Evolutionary conservation across 805 yeast genomes (phyloP).

Genomic region (Candida xiaguanensis): DNA sequence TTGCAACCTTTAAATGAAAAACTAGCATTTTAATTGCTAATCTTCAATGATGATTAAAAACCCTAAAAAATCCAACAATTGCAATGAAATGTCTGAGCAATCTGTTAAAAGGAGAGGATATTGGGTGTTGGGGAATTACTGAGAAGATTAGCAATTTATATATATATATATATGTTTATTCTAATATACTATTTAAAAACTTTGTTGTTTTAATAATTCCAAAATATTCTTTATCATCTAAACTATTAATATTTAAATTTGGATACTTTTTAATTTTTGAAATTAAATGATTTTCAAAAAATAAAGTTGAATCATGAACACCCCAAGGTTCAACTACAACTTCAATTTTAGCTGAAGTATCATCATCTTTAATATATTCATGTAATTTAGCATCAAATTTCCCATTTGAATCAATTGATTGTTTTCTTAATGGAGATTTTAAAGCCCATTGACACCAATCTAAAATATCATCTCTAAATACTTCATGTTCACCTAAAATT

Average conservation of each 20-base stretch:
- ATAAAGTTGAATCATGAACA: constrained; percentile 27
- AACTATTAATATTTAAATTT: constrained; percentile 5
- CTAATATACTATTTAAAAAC: constrained; percentile 22
- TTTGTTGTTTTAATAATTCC: constrained; percentile 21
- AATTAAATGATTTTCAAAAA: constrained; percentile 21
- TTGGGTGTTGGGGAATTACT: no score
- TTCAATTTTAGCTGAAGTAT: constrained; percentile 17
- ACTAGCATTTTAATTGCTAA: no score
- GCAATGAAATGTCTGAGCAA: no score
- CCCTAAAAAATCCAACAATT: no score
- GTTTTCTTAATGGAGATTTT: constrained; percentile 20
- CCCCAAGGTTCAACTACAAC: constrained; percentile 36
- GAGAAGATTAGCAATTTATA: no score
- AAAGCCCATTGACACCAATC: constrained; percentile 33
- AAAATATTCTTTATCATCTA: constrained; percentile 16
- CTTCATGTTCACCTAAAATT: constrained; percentile 40
- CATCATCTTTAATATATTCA: constrained; percentile 16
- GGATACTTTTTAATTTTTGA: constrained; percentile 9
- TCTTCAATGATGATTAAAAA: no score
- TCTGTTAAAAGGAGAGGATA: no score
- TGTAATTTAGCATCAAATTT: constrained; percentile 16
- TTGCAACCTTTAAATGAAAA: no score
- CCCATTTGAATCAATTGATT: constrained; percentile 18
- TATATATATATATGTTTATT: no score
- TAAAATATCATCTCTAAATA: constrained; percentile 37